Evolutionary conservation across 768 basidiomycete genomes (phyloP), one percentile per base, ranked within the genome.

Genomic region (Boletus pseudopeckii): DNA sequence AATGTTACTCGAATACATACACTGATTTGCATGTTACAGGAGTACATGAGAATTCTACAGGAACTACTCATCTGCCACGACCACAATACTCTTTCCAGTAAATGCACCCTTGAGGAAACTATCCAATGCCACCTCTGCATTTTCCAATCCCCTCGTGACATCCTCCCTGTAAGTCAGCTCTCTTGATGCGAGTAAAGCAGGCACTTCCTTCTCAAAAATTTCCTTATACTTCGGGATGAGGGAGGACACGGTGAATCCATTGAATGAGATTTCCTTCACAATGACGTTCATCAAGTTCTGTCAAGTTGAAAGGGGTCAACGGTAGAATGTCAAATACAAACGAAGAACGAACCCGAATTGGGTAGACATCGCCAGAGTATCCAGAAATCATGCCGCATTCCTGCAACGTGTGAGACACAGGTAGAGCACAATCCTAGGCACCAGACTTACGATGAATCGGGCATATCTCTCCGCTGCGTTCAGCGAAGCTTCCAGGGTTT

Each of bases 91-190:
- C 45, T 61, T 53, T 43, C 52, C 59, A 37, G 45, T 57, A 15
- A 45, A 54, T 7, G 24, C 24, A 15, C 55, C 57, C 22, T 50
- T 48, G n/a, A 55, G 37, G 44, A 60, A 53, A 39, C 14, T 37
- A 1, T 28, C 34, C 1, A 54, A 48, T 4, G 55, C 48, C 7
- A 22, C 32, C 17, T 64, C 58, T 1, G 48, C 47, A 15, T 64
- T 61, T 32, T 78, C 78, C 30, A 84, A 55, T 0, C 81, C 82
- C 9, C 64, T 63, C 6, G 64, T 72, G 1, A 80, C 51, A 41
- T 81, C 74, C 54, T 84, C 82, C 7, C 56, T 64, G 55, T 75
- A 73, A 58, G 74, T 77, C 47, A 82, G 55, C 57, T 81, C 73
- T 5, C 80, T 81, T 9, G 64, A 70, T 3, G 73, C 76, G 14